A percentile compares a stretch with the other conserved stretches of the same genome.
Conservation (phyloP, 192 early-diverging fungal genomes). For the Linnemannia exigua region DNA sequence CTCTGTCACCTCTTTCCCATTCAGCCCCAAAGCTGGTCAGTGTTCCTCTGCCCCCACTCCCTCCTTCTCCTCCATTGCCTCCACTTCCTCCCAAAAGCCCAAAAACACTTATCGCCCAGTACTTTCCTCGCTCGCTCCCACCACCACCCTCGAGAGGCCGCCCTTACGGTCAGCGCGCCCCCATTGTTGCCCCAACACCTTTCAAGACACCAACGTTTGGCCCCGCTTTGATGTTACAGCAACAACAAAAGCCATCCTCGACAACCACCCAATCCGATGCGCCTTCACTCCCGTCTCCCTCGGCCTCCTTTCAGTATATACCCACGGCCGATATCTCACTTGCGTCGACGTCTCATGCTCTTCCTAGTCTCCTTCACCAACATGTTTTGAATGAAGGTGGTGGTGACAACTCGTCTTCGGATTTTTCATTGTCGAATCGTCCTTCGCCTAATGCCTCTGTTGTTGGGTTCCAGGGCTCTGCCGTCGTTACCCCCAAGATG, state of each 20-base stretch:
- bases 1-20: neutral
- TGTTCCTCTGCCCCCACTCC: conserved; percentile 9
- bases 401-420: conserved; percentile 2
- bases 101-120: conserved; percentile 37
- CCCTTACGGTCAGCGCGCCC: neutral
- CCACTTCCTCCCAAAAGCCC: conserved; percentile 46
- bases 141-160: conserved; percentile 42
- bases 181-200: conserved; percentile 20
- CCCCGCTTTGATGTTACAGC: conserved; percentile 7
- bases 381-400: neutral
- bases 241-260: neutral
- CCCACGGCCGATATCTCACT: conserved; percentile 31
- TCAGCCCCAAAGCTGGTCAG: neutral
- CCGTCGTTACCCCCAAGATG: neutral
- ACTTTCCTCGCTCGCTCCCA: conserved; percentile 42
- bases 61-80: conserved; percentile 29
- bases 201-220: conserved; percentile 55
- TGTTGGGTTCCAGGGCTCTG: conserved; percentile 2
- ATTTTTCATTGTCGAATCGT: neutral
- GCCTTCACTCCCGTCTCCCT: conserved; percentile 33
- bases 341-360: neutral
- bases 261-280: neutral
- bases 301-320: conserved; percentile 29
- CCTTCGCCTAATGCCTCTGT: conserved; percentile 30
- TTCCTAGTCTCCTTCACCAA: neutral